A percentile compares a stretch with the other conserved stretches of the same genome.
Evolutionary conservation across 768 basidiomycete species (phyloP).

Genomic region (Termitomyces eurrhizus): DNA sequence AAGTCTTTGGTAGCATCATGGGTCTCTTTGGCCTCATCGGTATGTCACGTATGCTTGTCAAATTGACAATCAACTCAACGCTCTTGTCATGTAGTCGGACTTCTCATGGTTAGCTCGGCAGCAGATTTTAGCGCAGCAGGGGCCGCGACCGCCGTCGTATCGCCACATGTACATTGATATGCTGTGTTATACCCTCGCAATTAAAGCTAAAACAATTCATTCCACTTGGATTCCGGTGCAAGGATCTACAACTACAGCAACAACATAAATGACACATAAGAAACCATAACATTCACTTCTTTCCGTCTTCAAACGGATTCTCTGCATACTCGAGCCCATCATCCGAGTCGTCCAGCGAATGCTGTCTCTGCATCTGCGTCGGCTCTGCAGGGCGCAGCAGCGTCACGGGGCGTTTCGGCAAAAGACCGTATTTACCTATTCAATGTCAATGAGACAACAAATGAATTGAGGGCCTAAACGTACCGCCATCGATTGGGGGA

Average conservation of each 20-base stretch:
- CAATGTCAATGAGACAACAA: not conserved
- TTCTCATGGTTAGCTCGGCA: conserved; percentile 74
- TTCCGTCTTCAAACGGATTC: conserved; percentile 66
- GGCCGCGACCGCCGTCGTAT: conserved; percentile 30
- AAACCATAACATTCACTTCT: conserved; percentile 9
- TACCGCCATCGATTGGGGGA: conserved; percentile 30
- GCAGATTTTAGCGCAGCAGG: conserved; percentile 43
- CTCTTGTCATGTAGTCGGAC: conserved; percentile 54
- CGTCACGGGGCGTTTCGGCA: conserved; percentile 74
- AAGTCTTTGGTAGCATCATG: conserved; percentile 89
- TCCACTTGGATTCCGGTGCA: too few relatives aligned
- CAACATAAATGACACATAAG: not conserved
- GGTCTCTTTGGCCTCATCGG: conserved; percentile 93
- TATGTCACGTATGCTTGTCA: conserved; percentile 33
- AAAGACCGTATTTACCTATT: conserved; percentile 61
- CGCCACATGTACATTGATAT: conserved; percentile 33
- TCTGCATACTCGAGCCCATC: conserved; percentile 71
- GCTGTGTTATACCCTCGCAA: conserved; percentile 11
- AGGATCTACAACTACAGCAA: too few relatives aligned
- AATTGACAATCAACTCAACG: conserved; percentile 1
- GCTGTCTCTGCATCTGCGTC: conserved; percentile 16
- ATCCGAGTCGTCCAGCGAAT: conserved; percentile 40
- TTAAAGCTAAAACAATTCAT: not conserved
- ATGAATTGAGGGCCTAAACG: not conserved
- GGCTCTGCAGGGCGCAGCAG: conserved; percentile 34